Conservation (phyloP, 345 rosid genomes). For the Camelina sativa region DNA sequence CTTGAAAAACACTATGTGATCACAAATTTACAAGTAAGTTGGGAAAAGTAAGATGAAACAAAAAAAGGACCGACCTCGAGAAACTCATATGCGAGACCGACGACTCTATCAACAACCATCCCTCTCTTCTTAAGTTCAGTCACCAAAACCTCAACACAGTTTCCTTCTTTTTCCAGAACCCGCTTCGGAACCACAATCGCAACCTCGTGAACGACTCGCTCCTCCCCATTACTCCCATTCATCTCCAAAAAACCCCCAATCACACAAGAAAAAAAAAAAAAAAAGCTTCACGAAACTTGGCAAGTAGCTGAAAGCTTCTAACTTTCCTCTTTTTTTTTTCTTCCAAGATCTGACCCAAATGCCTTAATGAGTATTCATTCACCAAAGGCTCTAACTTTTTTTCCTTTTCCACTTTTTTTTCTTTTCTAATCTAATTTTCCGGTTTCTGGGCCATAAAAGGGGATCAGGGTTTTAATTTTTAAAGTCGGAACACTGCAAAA, state of each 20-base stretch:
- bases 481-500: slow-evolving; percentile 21
- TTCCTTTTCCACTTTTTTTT: not conserved
- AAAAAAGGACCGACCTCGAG: slow-evolving; percentile 55
- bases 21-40: slow-evolving; percentile 18
- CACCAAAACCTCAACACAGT: slow-evolving; percentile 72
- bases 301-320: slow-evolving; percentile 28
- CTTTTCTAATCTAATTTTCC: slow-evolving; percentile 27
- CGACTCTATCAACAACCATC: slow-evolving; percentile 61
- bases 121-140: slow-evolving; percentile 66
- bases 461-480: slow-evolving; percentile 36
- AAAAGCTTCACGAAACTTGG: slow-evolving; percentile 7
- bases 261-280: not conserved
- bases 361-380: slow-evolving; percentile 18
- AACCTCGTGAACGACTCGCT: slow-evolving; percentile 63
- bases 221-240: slow-evolving; percentile 57
- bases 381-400: slow-evolving; percentile 34
- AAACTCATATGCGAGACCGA: slow-evolving; percentile 79
- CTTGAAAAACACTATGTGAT: not conserved
- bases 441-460: slow-evolving; percentile 35
- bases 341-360: slow-evolving; percentile 36
- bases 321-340: not conserved
- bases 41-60: not conserved
- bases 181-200: slow-evolving; percentile 74
- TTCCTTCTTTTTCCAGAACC: slow-evolving; percentile 50
- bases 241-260: slow-evolving; percentile 43